Percentiles rank a stretch among this genome's conserved stretches.
Evolutionary conservation across 2,329 filamentous ascomycete genomes (phyloP).

Genomic region (Biscogniauxia marginata): DNA sequence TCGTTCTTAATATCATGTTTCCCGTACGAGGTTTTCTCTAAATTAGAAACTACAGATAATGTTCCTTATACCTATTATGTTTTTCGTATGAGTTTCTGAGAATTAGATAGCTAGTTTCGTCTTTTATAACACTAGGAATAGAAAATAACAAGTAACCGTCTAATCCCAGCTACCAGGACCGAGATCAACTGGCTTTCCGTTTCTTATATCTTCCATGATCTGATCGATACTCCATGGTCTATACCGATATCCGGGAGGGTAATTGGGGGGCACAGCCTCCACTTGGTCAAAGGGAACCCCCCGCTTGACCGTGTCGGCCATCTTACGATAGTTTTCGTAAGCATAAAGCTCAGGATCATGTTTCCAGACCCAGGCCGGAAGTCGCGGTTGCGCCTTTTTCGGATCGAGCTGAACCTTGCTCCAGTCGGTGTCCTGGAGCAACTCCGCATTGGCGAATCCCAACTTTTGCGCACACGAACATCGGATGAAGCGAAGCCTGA

Average conservation of each 20-base stretch:
- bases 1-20: no score
- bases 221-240: slow-evolving; percentile 42
- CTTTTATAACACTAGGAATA: not conserved
- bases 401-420: slow-evolving; percentile 31
- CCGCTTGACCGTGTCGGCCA: slow-evolving; percentile 31
- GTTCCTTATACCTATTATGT: no score
- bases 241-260: slow-evolving; percentile 36
- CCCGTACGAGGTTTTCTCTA: no score
- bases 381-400: slow-evolving; percentile 35
- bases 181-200: slow-evolving; percentile 34
- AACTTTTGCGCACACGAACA: slow-evolving; percentile 38
- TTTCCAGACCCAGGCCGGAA: slow-evolving; percentile 37
- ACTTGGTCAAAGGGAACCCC: slow-evolving; percentile 31
- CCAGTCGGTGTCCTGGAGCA: slow-evolving; percentile 38
- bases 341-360: slow-evolving; percentile 39
- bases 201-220: slow-evolving; percentile 38
- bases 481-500: slow-evolving; percentile 37
- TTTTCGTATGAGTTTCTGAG: no score
- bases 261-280: slow-evolving; percentile 33
- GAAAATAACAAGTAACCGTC: not conserved
- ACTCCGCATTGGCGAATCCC: slow-evolving; percentile 37
- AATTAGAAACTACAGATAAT: no score
- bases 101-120: no score
- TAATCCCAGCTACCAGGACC: slow-evolving; percentile 33
- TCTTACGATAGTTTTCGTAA: slow-evolving; percentile 35